Base-by-base conservation (phyloP, 441 rosid genomes). In the Gossypium schwendimanii region DNA sequence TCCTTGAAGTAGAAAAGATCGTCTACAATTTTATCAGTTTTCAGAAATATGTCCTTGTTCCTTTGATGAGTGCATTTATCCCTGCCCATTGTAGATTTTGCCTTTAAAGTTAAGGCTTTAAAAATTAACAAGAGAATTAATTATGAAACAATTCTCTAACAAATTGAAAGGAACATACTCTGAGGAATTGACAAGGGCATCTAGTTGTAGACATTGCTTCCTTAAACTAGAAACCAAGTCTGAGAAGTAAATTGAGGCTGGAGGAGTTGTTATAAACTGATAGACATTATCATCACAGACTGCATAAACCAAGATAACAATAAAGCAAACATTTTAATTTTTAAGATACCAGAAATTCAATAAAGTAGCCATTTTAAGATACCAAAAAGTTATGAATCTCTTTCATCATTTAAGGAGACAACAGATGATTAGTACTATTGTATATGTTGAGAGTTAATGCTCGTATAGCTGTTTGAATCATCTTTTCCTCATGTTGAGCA, bases 391-490 rank as follows among this genome's bases (percentile, higher is more conserved):
- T n/a, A 45, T 47, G 47, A 17, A 59, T 63, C 69, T 81, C 58
- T 57, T 53, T 63, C 53, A 70, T 23, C 39, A 49, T 41, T 60
- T 66, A 73, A 60, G 28, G 66, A 64, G 73, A 50, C 66, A 65
- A 59, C 31, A 71, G 15, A 76, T 28, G 9, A 49, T 49, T 83
- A 28, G n/a, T 52, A 90, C 93, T 91, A 76, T 88, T 83, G 63
- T 82, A 88, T 68, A 87, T 81, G 54, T 81, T 87, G 74, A 90
- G 91, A 57, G 87, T 82, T 73, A 90, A 84, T 76, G 93, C 93
- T 64, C 86, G 91, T 70, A 90, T 86, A 81, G 91, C 96, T 59
- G 88, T 84, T 85, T 82, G 93, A 69, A 90, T 88, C 96, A 90
- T 88, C 85, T 86, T 90, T 83, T 88, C 96, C 75, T 85, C 85